These are phyloP conservation scores for Periconia macrospinosa DNA, from an alignment of 2,329 filamentous ascomycete species.

Conservation along the genomic window DNA sequence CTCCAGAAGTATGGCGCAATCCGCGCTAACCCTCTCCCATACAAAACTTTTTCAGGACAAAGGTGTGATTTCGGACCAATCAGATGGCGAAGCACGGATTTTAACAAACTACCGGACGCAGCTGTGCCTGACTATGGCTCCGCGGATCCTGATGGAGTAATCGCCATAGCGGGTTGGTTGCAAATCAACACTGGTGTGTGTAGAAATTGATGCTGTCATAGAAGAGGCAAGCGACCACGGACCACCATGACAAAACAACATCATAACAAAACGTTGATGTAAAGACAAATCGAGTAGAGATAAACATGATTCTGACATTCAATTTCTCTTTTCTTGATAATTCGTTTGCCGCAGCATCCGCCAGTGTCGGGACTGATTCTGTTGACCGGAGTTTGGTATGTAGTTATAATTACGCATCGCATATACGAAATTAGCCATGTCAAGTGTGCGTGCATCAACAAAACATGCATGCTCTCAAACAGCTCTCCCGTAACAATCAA, in stretches of 20 bases:
- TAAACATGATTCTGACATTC: too few species aligned
- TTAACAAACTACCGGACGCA: not conserved
- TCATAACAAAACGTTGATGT: not conserved
- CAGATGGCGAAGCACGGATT: slow-evolving; percentile 2
- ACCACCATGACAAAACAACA: not conserved
- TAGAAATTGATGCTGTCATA: slow-evolving; percentile 10
- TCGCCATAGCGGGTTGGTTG: not conserved
- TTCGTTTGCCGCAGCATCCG: too few species aligned
- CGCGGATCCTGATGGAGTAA: slow-evolving; percentile 2
- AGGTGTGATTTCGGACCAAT: slow-evolving; percentile 6
- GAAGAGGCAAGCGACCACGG: not conserved
- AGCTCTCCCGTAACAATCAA: too few species aligned
- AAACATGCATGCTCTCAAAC: too few species aligned
- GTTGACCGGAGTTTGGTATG: too few species aligned
- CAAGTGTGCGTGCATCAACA: too few species aligned
- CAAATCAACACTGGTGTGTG: not conserved
- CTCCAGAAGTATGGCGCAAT: slow-evolving; percentile 14
- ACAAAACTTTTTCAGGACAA: slow-evolving; percentile 12
- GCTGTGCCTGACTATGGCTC: slow-evolving; percentile 1
- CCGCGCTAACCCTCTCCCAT: slow-evolving; percentile 11
- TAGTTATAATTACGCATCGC: too few species aligned
- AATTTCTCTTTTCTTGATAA: too few species aligned
- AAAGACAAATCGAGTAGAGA: too few species aligned
- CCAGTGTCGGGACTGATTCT: too few species aligned
- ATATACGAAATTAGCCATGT: too few species aligned